Percentiles rank a stretch among this genome's conserved stretches.
Conservation (phyloP, 2,329 filamentous ascomycete genomes). For the Talaromyces sp. region DNA sequence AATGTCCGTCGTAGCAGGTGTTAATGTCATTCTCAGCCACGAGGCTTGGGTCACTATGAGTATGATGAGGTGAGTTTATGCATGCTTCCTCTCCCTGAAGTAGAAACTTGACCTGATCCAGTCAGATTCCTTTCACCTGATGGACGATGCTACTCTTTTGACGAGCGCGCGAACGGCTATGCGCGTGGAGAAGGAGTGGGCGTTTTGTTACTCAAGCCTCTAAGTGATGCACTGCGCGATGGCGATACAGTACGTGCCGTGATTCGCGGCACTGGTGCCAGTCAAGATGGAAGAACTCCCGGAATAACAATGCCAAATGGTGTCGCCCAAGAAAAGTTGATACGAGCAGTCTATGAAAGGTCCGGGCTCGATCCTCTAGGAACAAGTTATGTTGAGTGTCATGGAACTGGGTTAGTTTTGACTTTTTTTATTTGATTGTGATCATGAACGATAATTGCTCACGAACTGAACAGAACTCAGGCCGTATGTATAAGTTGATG, state of each 20-base stretch:
- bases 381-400: constrained; percentile 25
- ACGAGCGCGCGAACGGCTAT: constrained; percentile 59
- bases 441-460: neutral
- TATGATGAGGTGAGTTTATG: neutral
- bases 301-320: constrained; percentile 34
- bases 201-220: constrained; percentile 54
- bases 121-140: constrained; percentile 41
- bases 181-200: constrained; percentile 61
- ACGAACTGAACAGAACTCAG: neutral
- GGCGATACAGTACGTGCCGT: constrained; percentile 50
- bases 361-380: constrained; percentile 40
- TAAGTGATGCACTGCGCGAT: constrained; percentile 32
- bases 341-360: constrained; percentile 44
- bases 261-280: constrained; percentile 35
- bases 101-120: neutral
- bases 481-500: neutral
- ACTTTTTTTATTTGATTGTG: neutral
- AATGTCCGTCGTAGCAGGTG: constrained; percentile 20
- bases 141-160: constrained; percentile 51
- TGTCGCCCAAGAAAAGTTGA: constrained; percentile 34
- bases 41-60: neutral
- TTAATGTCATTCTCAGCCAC: constrained; percentile 27
- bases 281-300: constrained; percentile 32
- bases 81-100: neutral
- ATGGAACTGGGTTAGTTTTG: constrained; percentile 25